phyloP scores from a whole-genome alignment of 2,329 filamentous ascomycete genomes.

The Didymella lethalis region DNA sequence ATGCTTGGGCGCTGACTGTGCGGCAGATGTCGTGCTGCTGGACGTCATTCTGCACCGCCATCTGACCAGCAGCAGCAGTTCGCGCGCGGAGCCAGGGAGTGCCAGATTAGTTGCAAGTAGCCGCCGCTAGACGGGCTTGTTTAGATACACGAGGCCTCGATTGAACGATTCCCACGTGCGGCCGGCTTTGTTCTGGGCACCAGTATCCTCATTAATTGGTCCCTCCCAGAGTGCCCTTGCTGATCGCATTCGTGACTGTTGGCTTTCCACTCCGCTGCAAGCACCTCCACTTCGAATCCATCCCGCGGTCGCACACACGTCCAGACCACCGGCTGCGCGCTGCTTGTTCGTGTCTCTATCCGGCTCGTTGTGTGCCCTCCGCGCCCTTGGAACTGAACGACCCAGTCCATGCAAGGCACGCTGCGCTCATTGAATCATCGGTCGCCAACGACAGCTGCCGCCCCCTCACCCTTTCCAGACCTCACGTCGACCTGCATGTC shows the following conservation, averaged over 20 bases:
- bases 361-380: slow-evolving; percentile 32
- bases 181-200: slow-evolving; percentile 37
- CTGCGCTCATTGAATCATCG: slow-evolving; percentile 39
- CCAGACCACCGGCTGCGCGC: slow-evolving; percentile 39
- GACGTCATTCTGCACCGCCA: slow-evolving; percentile 24
- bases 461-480: slow-evolving; percentile 30
- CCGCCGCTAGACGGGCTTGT: slow-evolving; percentile 46
- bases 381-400: slow-evolving; percentile 34
- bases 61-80: slow-evolving; percentile 31
- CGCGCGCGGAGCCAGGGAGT: slow-evolving; percentile 33
- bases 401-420: slow-evolving; percentile 50
- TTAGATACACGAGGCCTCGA: slow-evolving; percentile 51
- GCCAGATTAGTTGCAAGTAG: slow-evolving; percentile 47
- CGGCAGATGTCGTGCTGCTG: slow-evolving; percentile 22
- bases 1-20: slow-evolving; percentile 5
- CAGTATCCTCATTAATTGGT: slow-evolving; percentile 42
- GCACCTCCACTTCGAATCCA: slow-evolving; percentile 33
- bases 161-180: slow-evolving; percentile 52
- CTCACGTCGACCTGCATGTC: slow-evolving; percentile 20
- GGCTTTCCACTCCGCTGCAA: slow-evolving; percentile 28
- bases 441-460: slow-evolving; percentile 32
- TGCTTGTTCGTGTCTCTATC: slow-evolving; percentile 32
- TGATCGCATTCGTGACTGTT: slow-evolving; percentile 26
- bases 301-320: slow-evolving; percentile 41
- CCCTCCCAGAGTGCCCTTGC: slow-evolving; percentile 26